Evolutionary conservation across 257 asterid genomes (phyloP).

Genomic region (Solanum piurae): DNA sequence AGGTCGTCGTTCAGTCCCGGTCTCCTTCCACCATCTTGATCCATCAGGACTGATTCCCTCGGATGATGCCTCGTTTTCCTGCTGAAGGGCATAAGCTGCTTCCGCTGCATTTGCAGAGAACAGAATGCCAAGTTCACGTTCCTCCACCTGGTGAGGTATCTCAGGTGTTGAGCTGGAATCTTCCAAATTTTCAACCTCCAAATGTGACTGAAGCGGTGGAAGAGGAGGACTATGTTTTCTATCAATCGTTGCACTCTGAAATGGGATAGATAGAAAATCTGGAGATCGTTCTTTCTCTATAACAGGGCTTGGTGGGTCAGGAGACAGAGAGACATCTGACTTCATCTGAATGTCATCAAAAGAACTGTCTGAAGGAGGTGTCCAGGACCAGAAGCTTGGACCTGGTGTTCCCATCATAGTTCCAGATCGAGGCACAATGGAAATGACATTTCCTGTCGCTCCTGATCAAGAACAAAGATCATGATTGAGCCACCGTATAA

Average conservation of each 20-base stretch:
- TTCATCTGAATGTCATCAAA: slow-evolving; percentile 12
- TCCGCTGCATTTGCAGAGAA: slow-evolving; percentile 72
- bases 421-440: slow-evolving; percentile 23
- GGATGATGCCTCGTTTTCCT: slow-evolving; percentile 16
- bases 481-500: neutral
- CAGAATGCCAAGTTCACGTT: slow-evolving; percentile 45
- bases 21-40: slow-evolving; percentile 95
- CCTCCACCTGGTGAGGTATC: slow-evolving; percentile 49
- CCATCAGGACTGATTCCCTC: slow-evolving; percentile 59
- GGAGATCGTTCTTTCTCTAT: slow-evolving; percentile 53
- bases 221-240: slow-evolving; percentile 20
- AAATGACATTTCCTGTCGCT: slow-evolving; percentile 10
- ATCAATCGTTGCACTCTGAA: slow-evolving; percentile 49
- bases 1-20: slow-evolving; percentile 62
- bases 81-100: slow-evolving; percentile 62
- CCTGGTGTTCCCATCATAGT: slow-evolving; percentile 56
- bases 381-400: slow-evolving; percentile 92
- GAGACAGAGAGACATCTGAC: slow-evolving; percentile 32
- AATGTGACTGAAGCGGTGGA: slow-evolving; percentile 70
- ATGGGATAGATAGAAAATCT: slow-evolving; percentile 55
- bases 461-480: slow-evolving; percentile 32
- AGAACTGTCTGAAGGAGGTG: slow-evolving; percentile 48
- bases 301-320: slow-evolving; percentile 32
- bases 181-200: slow-evolving; percentile 35
- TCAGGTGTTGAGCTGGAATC: slow-evolving; percentile 18